phyloP scores from a whole-genome alignment of 768 basidiomycete genomes.

The Boletus rex-veris region DNA sequence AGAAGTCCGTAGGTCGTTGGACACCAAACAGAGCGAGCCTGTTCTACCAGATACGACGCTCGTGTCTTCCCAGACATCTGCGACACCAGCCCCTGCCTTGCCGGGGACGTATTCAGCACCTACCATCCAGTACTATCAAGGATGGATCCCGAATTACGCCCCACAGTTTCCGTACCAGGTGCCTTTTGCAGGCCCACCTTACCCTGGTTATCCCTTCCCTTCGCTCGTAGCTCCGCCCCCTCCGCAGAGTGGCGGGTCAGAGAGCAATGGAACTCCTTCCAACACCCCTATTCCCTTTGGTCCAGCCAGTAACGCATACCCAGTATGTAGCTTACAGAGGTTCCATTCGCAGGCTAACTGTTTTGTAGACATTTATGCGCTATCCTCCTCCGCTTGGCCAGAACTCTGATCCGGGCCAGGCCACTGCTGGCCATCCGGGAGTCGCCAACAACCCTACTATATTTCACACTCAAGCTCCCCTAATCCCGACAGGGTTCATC shows the following conservation, averaged over 20 bases:
- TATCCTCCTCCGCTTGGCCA: slow-evolving; percentile 42
- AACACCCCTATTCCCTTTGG: slow-evolving; percentile 36
- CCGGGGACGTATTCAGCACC: slow-evolving; percentile 37
- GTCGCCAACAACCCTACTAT: slow-evolving; percentile 9
- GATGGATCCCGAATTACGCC: slow-evolving; percentile 55
- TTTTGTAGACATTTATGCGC: slow-evolving; percentile 44
- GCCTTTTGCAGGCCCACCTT: slow-evolving; percentile 45
- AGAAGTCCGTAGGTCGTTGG: slow-evolving; percentile 12
- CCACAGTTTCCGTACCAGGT: slow-evolving; percentile 50
- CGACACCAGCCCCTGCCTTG: slow-evolving; percentile 18
- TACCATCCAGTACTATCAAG: slow-evolving; percentile 45
- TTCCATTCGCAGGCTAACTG: slow-evolving; percentile 7
- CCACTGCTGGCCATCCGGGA: slow-evolving; percentile 18
- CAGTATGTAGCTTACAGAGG: slow-evolving; percentile 36
- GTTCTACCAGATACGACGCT: slow-evolving; percentile 1
- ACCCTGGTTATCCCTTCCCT: slow-evolving; percentile 43
- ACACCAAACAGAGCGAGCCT: slow-evolving; percentile 28
- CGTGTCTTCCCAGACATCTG: slow-evolving; percentile 28
- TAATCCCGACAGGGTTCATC: slow-evolving; percentile 65
- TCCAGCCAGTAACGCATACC: slow-evolving; percentile 39
- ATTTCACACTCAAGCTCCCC: slow-evolving; percentile 45
- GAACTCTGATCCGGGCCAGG: slow-evolving; percentile 24
- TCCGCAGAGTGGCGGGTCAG: slow-evolving; percentile 35
- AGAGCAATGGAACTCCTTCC: slow-evolving; percentile 34
- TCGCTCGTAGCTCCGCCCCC: slow-evolving; percentile 22